Evolutionary conservation across 768 basidiomycete species (phyloP).

Genomic region (Tulasnella sp.): DNA sequence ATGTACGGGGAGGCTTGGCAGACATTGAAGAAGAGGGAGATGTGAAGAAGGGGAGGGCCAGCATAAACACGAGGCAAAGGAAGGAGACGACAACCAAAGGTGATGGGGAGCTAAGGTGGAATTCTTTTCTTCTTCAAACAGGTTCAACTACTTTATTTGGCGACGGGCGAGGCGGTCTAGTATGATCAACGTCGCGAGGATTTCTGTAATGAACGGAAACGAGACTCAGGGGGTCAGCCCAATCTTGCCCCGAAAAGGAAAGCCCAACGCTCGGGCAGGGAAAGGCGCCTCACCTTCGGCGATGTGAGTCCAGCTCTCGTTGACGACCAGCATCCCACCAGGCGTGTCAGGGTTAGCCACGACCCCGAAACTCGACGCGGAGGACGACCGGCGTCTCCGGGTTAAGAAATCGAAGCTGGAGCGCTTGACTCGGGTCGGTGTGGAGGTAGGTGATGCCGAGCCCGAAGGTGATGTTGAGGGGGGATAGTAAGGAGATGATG

Average conservation of each 20-base stretch:
- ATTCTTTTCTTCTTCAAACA: not conserved
- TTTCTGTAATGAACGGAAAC: not conserved
- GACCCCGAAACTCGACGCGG: no score
- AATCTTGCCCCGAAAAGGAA: not conserved
- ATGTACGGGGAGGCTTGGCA: not conserved
- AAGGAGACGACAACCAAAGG: not conserved
- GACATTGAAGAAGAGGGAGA: not conserved
- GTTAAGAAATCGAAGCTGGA: no score
- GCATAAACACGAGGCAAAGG: not conserved
- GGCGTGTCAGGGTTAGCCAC: not conserved
- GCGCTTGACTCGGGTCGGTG: no score
- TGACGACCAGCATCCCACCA: not conserved
- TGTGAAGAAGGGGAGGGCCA: not conserved
- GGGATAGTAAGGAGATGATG: no score
- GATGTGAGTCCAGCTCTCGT: not conserved
- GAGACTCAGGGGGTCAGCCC: not conserved
- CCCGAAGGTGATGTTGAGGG: no score
- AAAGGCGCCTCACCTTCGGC: not conserved
- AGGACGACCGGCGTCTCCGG: no score
- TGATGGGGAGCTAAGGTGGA: not conserved
- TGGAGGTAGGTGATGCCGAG: no score
- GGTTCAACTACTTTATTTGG: not conserved
- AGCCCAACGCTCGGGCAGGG: not conserved
- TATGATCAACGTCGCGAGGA: not conserved
- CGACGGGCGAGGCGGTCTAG: not conserved